Evolutionary conservation across 2,329 filamentous ascomycete genomes (phyloP).

Genomic region (Cladophialophora bantiana): DNA sequence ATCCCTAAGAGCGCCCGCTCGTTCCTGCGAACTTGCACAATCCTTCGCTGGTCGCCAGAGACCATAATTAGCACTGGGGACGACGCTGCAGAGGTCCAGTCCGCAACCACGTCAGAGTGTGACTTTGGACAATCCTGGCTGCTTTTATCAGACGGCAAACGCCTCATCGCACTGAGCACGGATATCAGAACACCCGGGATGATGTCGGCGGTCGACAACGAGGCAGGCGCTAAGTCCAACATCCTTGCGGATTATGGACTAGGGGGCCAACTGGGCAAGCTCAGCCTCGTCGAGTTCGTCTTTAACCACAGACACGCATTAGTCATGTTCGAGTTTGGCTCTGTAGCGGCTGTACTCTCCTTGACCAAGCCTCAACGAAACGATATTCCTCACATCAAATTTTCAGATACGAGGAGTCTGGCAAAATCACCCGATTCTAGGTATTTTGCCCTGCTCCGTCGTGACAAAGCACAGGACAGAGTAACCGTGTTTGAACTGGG

Average conservation of each 20-base stretch:
- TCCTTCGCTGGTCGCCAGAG: constrained; percentile 37
- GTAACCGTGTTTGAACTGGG: constrained; percentile 33
- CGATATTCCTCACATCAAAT: constrained; percentile 37
- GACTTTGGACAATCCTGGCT: constrained; percentile 28
- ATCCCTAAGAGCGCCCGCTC: constrained; percentile 11
- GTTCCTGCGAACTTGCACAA: constrained; percentile 25
- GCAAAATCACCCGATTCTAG: constrained; percentile 20
- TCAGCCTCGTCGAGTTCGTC: constrained; percentile 35
- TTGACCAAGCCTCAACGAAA: constrained; percentile 34
- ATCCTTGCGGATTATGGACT: constrained; percentile 37
- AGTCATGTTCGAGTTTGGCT: constrained; percentile 34
- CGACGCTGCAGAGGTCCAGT: constrained; percentile 6
- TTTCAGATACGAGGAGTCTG: constrained; percentile 29
- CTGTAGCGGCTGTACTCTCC: constrained; percentile 32
- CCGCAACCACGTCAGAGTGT: constrained; percentile 26
- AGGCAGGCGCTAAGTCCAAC: constrained; percentile 19
- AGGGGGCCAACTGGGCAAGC: constrained; percentile 34
- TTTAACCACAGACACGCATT: constrained; percentile 36
- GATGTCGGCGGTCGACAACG: constrained; percentile 14
- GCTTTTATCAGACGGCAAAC: constrained; percentile 30
- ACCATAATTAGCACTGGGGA: constrained; percentile 5
- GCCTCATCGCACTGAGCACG: constrained; percentile 34
- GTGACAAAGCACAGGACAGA: constrained; percentile 35
- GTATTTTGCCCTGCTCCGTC: constrained; percentile 33
- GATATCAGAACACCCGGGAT: constrained; percentile 18